These are phyloP conservation scores for Aspergillus uvarum DNA, from an alignment of 2,329 filamentous ascomycete genomes.

Conservation along the genomic window DNA sequence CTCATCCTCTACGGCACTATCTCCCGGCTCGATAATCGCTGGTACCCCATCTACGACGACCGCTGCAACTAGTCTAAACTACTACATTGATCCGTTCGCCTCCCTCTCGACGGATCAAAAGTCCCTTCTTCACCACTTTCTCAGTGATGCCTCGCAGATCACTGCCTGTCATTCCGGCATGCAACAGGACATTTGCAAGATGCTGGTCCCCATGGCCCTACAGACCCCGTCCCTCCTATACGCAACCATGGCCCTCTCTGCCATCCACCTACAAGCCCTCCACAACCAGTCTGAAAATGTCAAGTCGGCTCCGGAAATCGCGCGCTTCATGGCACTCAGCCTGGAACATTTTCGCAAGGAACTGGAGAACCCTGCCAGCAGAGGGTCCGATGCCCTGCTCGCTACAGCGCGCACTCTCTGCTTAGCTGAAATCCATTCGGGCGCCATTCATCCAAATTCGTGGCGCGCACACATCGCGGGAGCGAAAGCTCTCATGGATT, in stretches of 20 bases:
- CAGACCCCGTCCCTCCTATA: constrained; percentile 45
- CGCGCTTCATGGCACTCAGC: constrained; percentile 41
- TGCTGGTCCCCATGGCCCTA: constrained; percentile 47
- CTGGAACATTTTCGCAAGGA: constrained; percentile 44
- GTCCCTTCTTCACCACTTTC: constrained; percentile 42
- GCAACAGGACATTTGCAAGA: constrained; percentile 43
- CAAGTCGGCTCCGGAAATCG: constrained; percentile 40
- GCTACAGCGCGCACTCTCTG: constrained; percentile 46
- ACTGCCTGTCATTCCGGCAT: constrained; percentile 43
- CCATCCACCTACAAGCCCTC: constrained; percentile 42
- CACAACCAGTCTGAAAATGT: constrained; percentile 38
- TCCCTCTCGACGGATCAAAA: constrained; percentile 38
- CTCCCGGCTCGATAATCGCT: constrained; percentile 8
- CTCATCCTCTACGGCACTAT: constrained; percentile 16
- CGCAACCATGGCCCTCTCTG: constrained; percentile 45
- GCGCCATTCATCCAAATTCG: constrained; percentile 40
- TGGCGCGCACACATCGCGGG: constrained; percentile 48
- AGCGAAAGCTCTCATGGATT: constrained; percentile 40
- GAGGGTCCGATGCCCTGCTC: constrained; percentile 37
- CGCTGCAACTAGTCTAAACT: constrained; percentile 22
- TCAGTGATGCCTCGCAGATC: constrained; percentile 43
- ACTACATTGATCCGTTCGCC: constrained; percentile 38
- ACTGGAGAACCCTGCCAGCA: constrained; percentile 34
- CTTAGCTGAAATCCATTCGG: constrained; percentile 45
- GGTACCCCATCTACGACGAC: background rate